Conservation (phyloP, 805 yeast genomes). For the Metschnikowia kunwiensis region DNA sequence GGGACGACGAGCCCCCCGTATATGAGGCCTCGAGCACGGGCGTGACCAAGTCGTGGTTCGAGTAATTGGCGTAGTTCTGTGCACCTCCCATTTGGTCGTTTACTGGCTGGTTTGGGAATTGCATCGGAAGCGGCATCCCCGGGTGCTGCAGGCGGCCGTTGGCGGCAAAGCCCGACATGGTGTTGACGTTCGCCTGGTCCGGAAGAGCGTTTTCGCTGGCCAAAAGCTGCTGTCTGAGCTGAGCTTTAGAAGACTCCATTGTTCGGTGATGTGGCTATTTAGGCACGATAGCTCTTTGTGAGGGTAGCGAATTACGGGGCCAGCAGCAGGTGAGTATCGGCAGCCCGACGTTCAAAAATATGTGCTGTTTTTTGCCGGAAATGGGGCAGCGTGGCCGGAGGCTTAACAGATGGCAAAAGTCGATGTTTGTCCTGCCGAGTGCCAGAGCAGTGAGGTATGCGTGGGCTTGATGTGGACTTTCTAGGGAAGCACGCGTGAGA, state of each 20-base stretch:
- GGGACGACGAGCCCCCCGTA: constrained; percentile 13
- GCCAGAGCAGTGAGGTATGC: constrained; percentile 2
- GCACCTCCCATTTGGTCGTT: constrained; percentile 1
- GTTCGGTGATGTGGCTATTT: background rate
- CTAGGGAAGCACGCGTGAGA: no score
- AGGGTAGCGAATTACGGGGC: no score
- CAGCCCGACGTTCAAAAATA: no score
- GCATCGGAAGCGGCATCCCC: constrained; percentile 6
- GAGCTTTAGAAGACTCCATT: constrained; percentile 20
- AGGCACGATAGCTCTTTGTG: no score
- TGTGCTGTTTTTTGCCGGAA: no score
- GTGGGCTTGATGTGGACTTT: background rate
- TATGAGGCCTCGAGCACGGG: constrained; percentile 17
- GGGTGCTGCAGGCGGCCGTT: constrained; percentile 16
- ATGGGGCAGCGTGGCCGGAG: no score
- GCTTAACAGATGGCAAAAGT: no score
- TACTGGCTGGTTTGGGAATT: constrained; percentile 4
- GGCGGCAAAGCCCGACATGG: constrained; percentile 17
- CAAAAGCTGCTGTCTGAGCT: constrained; percentile 33
- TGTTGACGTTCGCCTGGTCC: constrained; percentile 19
- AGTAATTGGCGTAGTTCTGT: constrained; percentile 8
- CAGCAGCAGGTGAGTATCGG: no score
- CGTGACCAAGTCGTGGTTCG: constrained; percentile 29
- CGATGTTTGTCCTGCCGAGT: constrained; percentile 7
- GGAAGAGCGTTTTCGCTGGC: constrained; percentile 24